Conservation (phyloP, 805 yeast species). For the Wickerhamomyces canadensis region DNA sequence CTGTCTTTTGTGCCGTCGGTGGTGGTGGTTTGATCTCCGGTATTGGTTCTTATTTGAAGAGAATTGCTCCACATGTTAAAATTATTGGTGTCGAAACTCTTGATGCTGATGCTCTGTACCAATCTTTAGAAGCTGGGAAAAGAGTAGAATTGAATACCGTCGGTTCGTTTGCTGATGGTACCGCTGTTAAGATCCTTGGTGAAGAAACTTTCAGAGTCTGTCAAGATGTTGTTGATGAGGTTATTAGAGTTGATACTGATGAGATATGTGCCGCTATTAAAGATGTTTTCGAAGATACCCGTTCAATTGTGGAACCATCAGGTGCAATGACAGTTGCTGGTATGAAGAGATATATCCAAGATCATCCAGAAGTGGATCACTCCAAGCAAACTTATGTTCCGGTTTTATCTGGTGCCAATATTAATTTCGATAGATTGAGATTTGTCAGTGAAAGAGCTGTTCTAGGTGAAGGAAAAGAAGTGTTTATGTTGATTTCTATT, state of each 20-base stretch:
- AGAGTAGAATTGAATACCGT: constrained; percentile 61
- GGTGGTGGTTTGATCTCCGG: constrained; percentile 98
- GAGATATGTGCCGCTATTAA: constrained; percentile 96
- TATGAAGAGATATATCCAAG: constrained; percentile 69
- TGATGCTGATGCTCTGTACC: constrained; percentile 91
- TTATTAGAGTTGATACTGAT: constrained; percentile 80
- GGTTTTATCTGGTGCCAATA: constrained; percentile 91
- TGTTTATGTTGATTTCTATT: constrained; percentile 80
- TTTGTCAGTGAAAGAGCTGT: constrained; percentile 97
- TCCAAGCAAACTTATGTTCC: constrained; percentile 71
- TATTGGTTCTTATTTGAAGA: constrained; percentile 80
- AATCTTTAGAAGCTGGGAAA: constrained; percentile 52
- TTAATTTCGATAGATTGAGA: constrained; percentile 94
- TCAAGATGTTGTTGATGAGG: constrained; percentile 78
- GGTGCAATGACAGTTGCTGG: constrained; percentile 98
- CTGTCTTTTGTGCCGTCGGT: constrained; percentile 90
- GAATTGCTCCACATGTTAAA: constrained; percentile 96
- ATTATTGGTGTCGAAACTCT: constrained; percentile 93
- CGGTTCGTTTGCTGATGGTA: constrained; percentile 98
- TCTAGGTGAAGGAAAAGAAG: constrained; percentile 97
- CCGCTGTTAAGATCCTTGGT: constrained; percentile 89
- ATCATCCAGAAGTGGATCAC: constrained; percentile 68
- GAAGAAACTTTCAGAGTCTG: constrained; percentile 86
- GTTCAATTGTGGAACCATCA: constrained; percentile 92
- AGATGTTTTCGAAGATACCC: constrained; percentile 92